Base-by-base conservation (phyloP, 1,284 basidiomycete genomes). In the Agroathelia rolfsii region DNA sequence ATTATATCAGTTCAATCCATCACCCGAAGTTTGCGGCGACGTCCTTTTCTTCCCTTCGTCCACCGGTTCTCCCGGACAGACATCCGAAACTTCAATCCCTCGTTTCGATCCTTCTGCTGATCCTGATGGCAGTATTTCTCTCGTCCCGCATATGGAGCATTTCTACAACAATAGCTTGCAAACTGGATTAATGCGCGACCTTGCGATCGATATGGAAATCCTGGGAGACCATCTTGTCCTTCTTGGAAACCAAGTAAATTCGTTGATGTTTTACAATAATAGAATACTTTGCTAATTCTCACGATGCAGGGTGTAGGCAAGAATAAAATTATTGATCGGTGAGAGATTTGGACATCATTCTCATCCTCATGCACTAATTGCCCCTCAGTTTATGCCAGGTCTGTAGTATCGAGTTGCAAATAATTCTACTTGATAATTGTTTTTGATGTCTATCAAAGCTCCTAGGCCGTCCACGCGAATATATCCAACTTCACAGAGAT, bases 91-190 rank as follows among this genome's bases (percentile, higher is more conserved):
- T 1, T 42, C 40, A 4, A 65, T 79, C 17, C 67, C 69, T 4
- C 47, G 55, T 3, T 77, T 76, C 48, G 56, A 72, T 33, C 34
- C 58, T 6, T 35, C 50, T 2, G 53, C 65, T 38, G 75, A 79
- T 45, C 54, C 56, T 1, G 64, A 69, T 24, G 74, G 74, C 9
- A 64, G 57, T 10, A 58, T 60, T 2, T 69, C 72, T 3, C 66
- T 71, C 48, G 61, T 79, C 2, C 76, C 76, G 7, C 61, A 76
- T 41, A 76, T 77, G 73, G 71, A 73, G 36, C 67, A 74, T 41
- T 79, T 76, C 50, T 76, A 76, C 43, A 69, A 78, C 41, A 79
- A 79, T 41, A 75, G 71, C 39, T 44, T 77, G 35, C 76, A 79
- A 49, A 74, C 71, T 5, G 72, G 70, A 4, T 48, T 76, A 20